Evolutionary conservation across 192 early-diverging fungal genomes (phyloP).

Genomic region (Mortierella alpina): DNA sequence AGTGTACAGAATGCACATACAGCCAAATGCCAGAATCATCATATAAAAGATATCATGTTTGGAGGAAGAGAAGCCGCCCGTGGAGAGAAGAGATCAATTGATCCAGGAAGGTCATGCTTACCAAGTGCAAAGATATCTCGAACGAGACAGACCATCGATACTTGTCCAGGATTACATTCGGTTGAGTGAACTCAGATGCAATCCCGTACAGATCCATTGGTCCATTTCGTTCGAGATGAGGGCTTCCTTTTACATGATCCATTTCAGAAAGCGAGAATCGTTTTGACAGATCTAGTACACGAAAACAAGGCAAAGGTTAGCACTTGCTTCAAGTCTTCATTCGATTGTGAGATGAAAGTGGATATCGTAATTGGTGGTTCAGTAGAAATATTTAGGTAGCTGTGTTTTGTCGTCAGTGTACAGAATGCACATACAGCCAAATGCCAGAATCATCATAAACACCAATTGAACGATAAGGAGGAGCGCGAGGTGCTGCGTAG

Average conservation of each 20-base stretch:
- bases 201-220: no score
- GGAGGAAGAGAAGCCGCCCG: not conserved
- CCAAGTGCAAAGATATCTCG: no score
- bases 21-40: slow-evolving; percentile 43
- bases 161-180: no score
- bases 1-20: slow-evolving; percentile 32
- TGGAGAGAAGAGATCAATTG: not conserved
- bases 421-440: slow-evolving; percentile 42
- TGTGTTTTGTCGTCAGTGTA: slow-evolving; percentile 33
- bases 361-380: slow-evolving; percentile 1
- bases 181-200: no score
- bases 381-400: slow-evolving; percentile 29
- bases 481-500: not conserved
- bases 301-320: no score
- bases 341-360: no score
- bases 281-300: no score
- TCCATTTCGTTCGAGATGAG: no score
- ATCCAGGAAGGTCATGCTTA: not conserved
- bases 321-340: no score
- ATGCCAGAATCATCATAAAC: slow-evolving; percentile 34
- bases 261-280: no score
- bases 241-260: no score
- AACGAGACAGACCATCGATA: no score
- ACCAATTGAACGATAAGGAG: not conserved
- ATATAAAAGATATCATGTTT: not conserved